phyloP scores from a whole-genome alignment of 257 asterid genomes.

The Fraxinus anomala region DNA sequence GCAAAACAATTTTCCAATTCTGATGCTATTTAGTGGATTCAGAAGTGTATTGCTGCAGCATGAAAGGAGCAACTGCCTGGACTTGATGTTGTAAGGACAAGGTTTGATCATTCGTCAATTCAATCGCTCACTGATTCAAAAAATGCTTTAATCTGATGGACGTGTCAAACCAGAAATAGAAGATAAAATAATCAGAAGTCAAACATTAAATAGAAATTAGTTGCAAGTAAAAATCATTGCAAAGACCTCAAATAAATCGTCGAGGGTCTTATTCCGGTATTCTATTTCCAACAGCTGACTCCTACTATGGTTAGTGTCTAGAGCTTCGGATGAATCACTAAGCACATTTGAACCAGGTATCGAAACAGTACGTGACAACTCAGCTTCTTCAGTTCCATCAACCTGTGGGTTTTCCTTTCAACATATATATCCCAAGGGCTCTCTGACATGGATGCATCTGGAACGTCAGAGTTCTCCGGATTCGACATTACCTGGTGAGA shows the following conservation, averaged over 20 bases:
- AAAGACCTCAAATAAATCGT: slow-evolving; percentile 88
- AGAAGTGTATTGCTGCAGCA: slow-evolving; percentile 81
- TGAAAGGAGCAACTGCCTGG: slow-evolving; percentile 88
- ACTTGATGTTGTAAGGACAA: slow-evolving; percentile 92
- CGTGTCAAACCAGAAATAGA: slow-evolving; percentile 26
- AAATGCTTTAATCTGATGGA: slow-evolving; percentile 80
- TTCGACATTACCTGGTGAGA: slow-evolving; percentile 37
- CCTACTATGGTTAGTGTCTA: slow-evolving; percentile 49
- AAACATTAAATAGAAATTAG: slow-evolving; percentile 4
- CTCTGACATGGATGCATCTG: slow-evolving; percentile 51
- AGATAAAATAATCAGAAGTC: slow-evolving; percentile 14
- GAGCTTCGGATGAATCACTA: slow-evolving; percentile 35
- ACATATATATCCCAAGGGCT: slow-evolving; percentile 84
- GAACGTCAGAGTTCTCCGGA: slow-evolving; percentile 39
- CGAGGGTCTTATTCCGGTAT: slow-evolving; percentile 90
- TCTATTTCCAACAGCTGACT: slow-evolving; percentile 93
- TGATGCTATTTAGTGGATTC: slow-evolving; percentile 35
- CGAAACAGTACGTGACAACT: slow-evolving; percentile 32
- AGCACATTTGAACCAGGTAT: slow-evolving; percentile 35
- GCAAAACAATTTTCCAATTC: not conserved
- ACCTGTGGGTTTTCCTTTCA: slow-evolving; percentile 45
- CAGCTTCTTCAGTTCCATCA: slow-evolving; percentile 44
- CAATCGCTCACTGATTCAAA: slow-evolving; percentile 76
- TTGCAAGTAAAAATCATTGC: not conserved
- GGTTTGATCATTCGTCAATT: slow-evolving; percentile 79